Percentiles rank a stretch among this genome's conserved stretches.
phyloP scores from a whole-genome alignment of 306 rosid species.

The Luffa aegyptiaca region DNA sequence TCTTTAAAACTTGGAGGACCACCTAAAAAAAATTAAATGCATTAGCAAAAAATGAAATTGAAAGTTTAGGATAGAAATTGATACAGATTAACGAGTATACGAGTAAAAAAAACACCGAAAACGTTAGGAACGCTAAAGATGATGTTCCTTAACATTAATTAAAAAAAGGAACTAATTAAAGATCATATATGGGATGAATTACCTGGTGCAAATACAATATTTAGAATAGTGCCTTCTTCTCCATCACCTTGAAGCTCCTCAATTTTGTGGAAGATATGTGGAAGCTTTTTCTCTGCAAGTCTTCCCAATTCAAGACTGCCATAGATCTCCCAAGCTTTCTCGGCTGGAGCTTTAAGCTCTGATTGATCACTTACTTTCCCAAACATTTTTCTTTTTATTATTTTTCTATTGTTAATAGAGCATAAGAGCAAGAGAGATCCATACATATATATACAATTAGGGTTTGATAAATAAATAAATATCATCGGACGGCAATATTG shows the following conservation, averaged over 20 bases:
- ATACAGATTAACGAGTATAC: too few relatives aligned
- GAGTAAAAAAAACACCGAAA: too few relatives aligned
- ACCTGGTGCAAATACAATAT: background rate
- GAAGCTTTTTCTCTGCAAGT: background rate
- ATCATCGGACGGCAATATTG: too few relatives aligned
- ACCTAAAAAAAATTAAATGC: background rate
- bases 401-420: too few relatives aligned
- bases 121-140: too few relatives aligned
- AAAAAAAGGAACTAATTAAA: too few relatives aligned
- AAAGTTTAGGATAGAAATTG: too few relatives aligned
- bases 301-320: background rate
- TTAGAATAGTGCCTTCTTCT: background rate
- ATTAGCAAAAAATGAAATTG: background rate
- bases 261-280: background rate
- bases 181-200: too few relatives aligned
- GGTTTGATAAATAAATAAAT: too few relatives aligned
- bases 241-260: background rate
- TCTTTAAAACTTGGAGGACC: conserved; percentile 19
- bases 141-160: too few relatives aligned
- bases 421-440: too few relatives aligned
- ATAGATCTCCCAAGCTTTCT: background rate
- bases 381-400: background rate
- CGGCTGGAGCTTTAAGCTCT: background rate
- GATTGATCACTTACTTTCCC: background rate
- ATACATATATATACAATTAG: too few relatives aligned